phyloP scores from a whole-genome alignment of 805 yeast genomes.

The Saccharomyces paradoxus region DNA sequence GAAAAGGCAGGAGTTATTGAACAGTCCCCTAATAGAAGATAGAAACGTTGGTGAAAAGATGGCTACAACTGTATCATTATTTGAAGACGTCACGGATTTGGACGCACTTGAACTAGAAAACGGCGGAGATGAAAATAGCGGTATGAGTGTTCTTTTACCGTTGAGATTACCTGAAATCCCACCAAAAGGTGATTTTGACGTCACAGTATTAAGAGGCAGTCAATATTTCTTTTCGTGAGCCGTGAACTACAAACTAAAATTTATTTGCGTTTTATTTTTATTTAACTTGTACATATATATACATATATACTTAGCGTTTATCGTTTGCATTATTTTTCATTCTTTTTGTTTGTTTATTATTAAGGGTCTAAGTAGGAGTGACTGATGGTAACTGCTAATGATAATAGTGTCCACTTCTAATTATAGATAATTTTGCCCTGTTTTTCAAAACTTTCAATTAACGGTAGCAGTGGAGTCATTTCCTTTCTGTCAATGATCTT shows the following conservation, averaged over 20 bases:
- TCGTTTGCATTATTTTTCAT: neutral
- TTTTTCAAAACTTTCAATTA: constrained; percentile 70
- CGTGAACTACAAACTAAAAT: neutral
- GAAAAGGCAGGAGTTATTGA: constrained; percentile 47
- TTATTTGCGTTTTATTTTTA: neutral
- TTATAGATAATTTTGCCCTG: constrained; percentile 68
- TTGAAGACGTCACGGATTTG: constrained; percentile 28
- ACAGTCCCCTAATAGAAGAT: constrained; percentile 43
- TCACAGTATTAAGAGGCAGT: constrained; percentile 59
- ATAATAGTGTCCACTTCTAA: neutral
- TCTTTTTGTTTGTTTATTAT: neutral
- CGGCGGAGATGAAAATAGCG: constrained; percentile 19
- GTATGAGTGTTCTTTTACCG: constrained; percentile 51
- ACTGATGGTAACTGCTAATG: neutral
- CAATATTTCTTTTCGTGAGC: constrained; percentile 60
- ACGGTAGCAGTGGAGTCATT: constrained; percentile 63
- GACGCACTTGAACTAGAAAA: constrained; percentile 19
- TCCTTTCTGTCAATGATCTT: constrained; percentile 72
- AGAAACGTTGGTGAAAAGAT: constrained; percentile 44
- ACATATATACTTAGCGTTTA: neutral
- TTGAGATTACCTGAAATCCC: constrained; percentile 67
- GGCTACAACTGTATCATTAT: constrained; percentile 64
- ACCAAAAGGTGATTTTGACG: constrained; percentile 75
- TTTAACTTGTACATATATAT: neutral
- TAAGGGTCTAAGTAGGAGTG: neutral